phyloP scores from a whole-genome alignment of 352 stramenopile genomes.

The Phytopythium vexans region DNA sequence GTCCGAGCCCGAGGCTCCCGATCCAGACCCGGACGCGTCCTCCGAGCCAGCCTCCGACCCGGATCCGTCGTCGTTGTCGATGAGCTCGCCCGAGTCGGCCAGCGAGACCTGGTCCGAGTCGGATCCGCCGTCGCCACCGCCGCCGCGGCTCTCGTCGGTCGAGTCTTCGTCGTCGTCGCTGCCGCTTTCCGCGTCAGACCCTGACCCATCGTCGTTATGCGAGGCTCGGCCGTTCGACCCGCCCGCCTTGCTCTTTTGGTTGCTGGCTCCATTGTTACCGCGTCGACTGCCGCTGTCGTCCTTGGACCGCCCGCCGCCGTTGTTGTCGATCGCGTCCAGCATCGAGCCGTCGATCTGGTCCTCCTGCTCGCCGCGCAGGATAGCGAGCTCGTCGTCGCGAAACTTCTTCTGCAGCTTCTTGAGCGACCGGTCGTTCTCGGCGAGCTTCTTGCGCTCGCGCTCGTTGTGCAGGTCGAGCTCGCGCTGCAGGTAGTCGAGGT shows the following conservation, averaged over 20 bases:
- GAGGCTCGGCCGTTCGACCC: constrained; percentile 22
- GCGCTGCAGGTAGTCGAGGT: constrained; percentile 95
- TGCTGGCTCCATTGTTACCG: constrained; percentile 20
- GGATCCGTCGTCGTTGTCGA: constrained; percentile 82
- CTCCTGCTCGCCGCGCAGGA: constrained; percentile 86
- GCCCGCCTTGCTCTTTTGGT: constrained; percentile 38
- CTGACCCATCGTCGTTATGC: constrained; percentile 38
- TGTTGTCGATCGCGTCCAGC: constrained; percentile 37
- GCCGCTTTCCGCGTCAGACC: constrained; percentile 38
- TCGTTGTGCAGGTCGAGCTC: constrained; percentile 90
- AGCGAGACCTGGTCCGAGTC: constrained; percentile 83
- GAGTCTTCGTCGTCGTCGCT: constrained; percentile 44
- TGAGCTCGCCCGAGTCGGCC: constrained; percentile 77
- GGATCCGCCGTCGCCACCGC: constrained; percentile 23
- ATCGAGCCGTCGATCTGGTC: constrained; percentile 69
- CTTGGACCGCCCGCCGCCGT: constrained; percentile 27
- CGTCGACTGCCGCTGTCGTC: constrained; percentile 22
- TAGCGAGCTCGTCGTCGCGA: constrained; percentile 87
- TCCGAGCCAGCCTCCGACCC: constrained; percentile 37
- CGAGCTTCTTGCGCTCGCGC: constrained; percentile 83
- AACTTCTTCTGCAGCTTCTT: constrained; percentile 94
- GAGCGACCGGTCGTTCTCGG: constrained; percentile 85
- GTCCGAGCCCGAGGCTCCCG: constrained; percentile 56
- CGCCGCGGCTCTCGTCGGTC: constrained; percentile 41
- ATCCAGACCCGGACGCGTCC: constrained; percentile 41